Evolutionary conservation across 352 stramenopile genomes (phyloP), one percentile per base, ranked within the genome.

Genomic region (Lagenidium giganteum): DNA sequence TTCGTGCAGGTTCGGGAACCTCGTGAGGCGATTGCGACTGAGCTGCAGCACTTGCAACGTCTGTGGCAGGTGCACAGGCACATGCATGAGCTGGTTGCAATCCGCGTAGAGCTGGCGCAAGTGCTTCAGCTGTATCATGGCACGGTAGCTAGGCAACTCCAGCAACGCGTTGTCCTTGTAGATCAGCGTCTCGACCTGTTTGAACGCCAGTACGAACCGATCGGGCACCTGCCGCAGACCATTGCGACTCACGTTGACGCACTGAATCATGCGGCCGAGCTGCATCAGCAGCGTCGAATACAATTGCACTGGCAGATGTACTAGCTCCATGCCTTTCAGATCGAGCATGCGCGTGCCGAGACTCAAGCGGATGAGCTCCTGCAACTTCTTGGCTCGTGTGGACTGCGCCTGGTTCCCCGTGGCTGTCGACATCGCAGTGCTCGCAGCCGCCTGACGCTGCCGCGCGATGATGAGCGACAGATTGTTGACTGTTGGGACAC

Each of bases 211-310:
- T 24, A 76, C 56, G 45, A 91, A 88, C n/a, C 18, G 28, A 3
- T 59, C 23, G 1, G 75, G 68, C 13, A 91, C 31, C 43, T 82
- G 68, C 1, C 75, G 73, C 4, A 91, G 51, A 17, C 70, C 66
- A 42, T 91, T 91, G 25, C 67, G 75, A 45, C 70, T 81, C 4
- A 88, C 39, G 39, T 91, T 88, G 3, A 91, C 60, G 5, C 58
- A 67, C 9, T 45, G 48, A 25, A 91, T 76, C 16, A 72, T 60
- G 6, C 73, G 64, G 7, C 70, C 75, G 28, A 91, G 57, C 41
- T 91, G 78, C 26, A 83, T 28, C 30, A 87, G 38, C 40, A 91
- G 55, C 1, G 73, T 86, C n/a, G 66, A 64, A 25, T 65, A 83
- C 1, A 91, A 61, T 14, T 72, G 46, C 0, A 46, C n/a, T 13